Conservation (phyloP, 768 basidiomycete species). For the Rhodotorula diobovata region DNA sequence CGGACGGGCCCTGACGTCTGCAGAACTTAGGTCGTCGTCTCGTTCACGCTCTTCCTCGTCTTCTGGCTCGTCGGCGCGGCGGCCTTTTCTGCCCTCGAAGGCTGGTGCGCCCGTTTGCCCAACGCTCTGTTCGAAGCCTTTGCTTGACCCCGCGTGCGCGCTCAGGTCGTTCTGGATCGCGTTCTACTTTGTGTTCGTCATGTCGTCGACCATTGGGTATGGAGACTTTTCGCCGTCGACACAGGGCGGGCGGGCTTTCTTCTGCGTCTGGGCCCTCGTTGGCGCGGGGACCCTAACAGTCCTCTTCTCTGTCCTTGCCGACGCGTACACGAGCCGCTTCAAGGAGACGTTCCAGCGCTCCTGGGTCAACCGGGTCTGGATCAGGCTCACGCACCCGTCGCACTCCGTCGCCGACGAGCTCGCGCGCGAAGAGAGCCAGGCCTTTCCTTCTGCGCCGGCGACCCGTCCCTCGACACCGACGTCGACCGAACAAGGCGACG, state of each 20-base stretch:
- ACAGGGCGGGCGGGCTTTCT: constrained; percentile 32
- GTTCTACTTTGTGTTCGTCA: constrained; percentile 19
- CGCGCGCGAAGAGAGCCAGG: not conserved
- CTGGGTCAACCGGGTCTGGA: not conserved
- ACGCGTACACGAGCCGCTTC: constrained; percentile 17
- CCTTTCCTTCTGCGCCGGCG: not conserved
- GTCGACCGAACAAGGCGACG: not conserved
- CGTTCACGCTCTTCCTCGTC: constrained; percentile 5
- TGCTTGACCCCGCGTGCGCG: not conserved
- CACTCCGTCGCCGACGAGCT: not conserved
- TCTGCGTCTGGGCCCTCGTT: constrained; percentile 13
- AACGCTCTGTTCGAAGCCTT: too few relatives aligned
- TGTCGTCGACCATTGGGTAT: constrained; percentile 22
- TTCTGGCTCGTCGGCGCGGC: constrained; percentile 27
- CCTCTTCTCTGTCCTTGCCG: constrained; percentile 29
- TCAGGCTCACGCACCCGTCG: not conserved
- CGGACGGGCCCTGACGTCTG: not conserved
- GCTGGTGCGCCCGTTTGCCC: not conserved
- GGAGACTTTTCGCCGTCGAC: constrained; percentile 23
- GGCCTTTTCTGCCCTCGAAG: constrained; percentile 10
- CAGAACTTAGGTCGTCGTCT: constrained; percentile 6
- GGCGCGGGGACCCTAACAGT: constrained; percentile 27
- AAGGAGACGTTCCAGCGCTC: constrained; percentile 27
- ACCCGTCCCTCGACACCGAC: not conserved
- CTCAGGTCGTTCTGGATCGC: constrained; percentile 9